phyloP scores from a whole-genome alignment of 2,329 filamentous ascomycete species.

The Pseudogymnoascus pannorum region DNA sequence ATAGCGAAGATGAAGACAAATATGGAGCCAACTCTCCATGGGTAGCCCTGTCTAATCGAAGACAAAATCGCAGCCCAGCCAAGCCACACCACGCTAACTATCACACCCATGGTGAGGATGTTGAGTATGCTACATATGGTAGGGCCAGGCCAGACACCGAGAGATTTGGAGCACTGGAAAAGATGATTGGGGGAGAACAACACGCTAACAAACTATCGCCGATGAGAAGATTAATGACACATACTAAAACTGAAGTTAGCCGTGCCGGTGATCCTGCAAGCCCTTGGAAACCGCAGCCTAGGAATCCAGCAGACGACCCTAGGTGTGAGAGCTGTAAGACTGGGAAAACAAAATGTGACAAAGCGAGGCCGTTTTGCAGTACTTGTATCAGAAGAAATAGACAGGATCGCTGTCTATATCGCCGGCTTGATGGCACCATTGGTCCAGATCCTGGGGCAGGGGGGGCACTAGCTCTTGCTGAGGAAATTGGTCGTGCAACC shows the following conservation, averaged over 20 bases:
- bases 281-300: not conserved
- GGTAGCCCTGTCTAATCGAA: not conserved
- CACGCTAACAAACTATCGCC: not conserved
- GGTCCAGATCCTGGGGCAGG: not conserved
- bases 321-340: conserved; percentile 1
- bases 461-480: not conserved
- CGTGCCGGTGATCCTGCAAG: not conserved
- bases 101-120: not conserved
- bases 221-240: not conserved
- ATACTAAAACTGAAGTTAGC: not conserved
- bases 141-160: not conserved
- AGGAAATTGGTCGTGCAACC: no score
- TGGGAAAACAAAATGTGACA: not conserved
- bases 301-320: not conserved
- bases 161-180: not conserved
- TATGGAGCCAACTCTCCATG: conserved; percentile 58
- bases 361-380: not conserved
- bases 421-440: not conserved
- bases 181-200: not conserved
- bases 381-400: not conserved
- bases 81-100: not conserved
- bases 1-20: conserved; percentile 85
- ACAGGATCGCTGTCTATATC: not conserved
- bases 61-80: not conserved
- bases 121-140: not conserved